Conservation (phyloP, 129 eudicot species). For the Rutidosis leptorrhynchoides region DNA sequence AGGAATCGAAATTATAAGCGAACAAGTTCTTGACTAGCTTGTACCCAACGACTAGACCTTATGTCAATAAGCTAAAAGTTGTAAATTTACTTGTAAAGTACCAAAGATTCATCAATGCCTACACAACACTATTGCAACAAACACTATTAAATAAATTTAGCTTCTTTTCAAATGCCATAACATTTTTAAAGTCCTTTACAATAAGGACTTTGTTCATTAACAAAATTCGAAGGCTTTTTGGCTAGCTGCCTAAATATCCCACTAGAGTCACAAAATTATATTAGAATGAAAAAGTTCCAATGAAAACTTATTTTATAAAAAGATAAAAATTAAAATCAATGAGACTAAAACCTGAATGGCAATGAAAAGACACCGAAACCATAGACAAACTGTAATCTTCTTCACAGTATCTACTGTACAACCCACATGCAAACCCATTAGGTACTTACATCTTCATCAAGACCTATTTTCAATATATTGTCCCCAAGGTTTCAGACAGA, state of each 20-base stretch:
- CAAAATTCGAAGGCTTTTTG: conserved; percentile 22
- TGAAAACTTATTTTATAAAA: not conserved
- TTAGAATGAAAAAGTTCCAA: not conserved
- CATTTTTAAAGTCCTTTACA: conserved; percentile 1
- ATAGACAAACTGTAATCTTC: not conserved
- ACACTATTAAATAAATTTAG: too few relatives aligned
- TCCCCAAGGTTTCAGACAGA: conserved; percentile 1
- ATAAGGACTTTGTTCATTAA: not conserved
- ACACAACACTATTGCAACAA: not conserved
- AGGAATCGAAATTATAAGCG: conserved; percentile 1
- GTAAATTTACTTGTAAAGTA: not conserved
- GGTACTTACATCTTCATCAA: conserved; percentile 12
- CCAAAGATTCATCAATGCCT: not conserved
- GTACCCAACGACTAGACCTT: not conserved
- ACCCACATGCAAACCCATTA: not conserved
- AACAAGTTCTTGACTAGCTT: not conserved
- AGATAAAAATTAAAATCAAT: not conserved
- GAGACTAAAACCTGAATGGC: conserved; percentile 10
- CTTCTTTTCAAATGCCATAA: conserved; percentile 7
- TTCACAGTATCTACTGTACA: conserved; percentile 11
- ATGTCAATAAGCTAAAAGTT: not conserved
- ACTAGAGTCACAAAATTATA: not conserved
- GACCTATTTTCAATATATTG: not conserved
- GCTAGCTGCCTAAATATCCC: conserved; percentile 8
- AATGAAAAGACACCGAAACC: not conserved